A percentile compares a stretch with the other conserved stretches of the same genome.
Evolutionary conservation across 2,329 filamentous ascomycete species (phyloP).

Genomic region (Cercospora sp.): DNA sequence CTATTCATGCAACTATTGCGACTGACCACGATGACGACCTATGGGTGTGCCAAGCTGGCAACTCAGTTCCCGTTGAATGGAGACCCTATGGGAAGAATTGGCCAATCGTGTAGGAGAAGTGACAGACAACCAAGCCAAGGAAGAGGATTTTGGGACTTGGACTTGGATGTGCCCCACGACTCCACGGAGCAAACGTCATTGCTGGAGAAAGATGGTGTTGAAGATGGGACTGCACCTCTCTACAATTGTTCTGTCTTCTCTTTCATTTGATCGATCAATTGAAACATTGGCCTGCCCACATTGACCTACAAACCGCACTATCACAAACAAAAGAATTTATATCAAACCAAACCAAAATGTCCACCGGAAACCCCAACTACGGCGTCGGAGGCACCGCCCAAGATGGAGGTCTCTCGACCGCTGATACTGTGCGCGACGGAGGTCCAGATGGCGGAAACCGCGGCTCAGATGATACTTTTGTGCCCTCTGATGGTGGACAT

Average conservation of each 20-base stretch:
- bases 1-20: too few species aligned
- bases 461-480: not conserved
- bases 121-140: not conserved
- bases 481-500: not conserved
- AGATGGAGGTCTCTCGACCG: constrained; percentile 28
- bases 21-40: too few species aligned
- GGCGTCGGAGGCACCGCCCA: constrained; percentile 26
- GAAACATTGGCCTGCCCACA: not conserved
- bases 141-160: not conserved
- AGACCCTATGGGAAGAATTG: fast-evolving
- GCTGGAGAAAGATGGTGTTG: not conserved
- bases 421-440: constrained; percentile 26
- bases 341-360: constrained; percentile 13
- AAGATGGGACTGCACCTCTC: not conserved
- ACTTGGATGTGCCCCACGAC: not conserved
- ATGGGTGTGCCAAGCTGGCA: not conserved
- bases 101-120: not conserved
- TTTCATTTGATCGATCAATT: not conserved
- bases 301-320: too few species aligned
- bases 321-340: too few species aligned
- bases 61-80: not conserved
- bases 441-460: constrained; percentile 17
- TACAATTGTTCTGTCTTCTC: not conserved
- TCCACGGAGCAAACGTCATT: not conserved
- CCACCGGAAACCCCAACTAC: constrained; percentile 21